phyloP scores from a whole-genome alignment of 2,329 filamentous ascomycete species.

The Verticillium zaregamsianum region DNA sequence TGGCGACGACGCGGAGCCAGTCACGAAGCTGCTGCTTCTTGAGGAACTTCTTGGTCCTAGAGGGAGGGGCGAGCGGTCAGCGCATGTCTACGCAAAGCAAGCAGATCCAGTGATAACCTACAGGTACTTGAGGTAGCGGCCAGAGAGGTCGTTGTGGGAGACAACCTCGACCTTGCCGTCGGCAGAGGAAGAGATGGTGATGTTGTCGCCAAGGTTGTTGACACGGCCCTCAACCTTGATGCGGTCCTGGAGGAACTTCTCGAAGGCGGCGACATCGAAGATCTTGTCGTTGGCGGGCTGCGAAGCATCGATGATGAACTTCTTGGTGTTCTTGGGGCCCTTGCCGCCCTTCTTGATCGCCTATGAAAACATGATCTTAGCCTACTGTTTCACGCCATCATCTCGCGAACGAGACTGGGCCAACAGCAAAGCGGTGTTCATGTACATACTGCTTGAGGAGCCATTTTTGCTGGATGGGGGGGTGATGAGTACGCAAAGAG shows the following conservation, averaged over 20 bases:
- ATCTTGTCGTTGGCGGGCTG: constrained; percentile 99
- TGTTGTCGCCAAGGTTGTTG: constrained; percentile 92
- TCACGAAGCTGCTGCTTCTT: constrained; percentile 99
- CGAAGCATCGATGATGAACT: constrained; percentile 99
- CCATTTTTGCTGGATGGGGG: constrained; percentile 59
- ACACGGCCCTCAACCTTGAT: constrained; percentile 99
- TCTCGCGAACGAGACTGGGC: constrained; percentile 49
- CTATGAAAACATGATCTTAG: constrained; percentile 68
- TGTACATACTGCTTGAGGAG: constrained; percentile 82
- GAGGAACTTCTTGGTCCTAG: constrained; percentile 99
- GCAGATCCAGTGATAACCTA: constrained; percentile 43
- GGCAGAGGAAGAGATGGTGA: constrained; percentile 84
- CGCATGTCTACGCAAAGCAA: not conserved
- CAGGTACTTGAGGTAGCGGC: constrained; percentile 99
- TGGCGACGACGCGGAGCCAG: constrained; percentile 98
- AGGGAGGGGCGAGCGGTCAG: constrained; percentile 4
- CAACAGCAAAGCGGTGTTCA: constrained; percentile 90
- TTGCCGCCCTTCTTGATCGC: constrained; percentile 58
- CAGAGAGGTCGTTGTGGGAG: constrained; percentile 95
- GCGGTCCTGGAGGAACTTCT: constrained; percentile 99
- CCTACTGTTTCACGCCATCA: constrained; percentile 82
- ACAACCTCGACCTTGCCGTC: constrained; percentile 99
- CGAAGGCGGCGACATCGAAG: constrained; percentile 97
- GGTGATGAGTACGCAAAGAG: constrained; percentile 50
- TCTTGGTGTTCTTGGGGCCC: constrained; percentile 75